Conservation (phyloP, 1,139 yeast species). For the Zygoascus sp. region DNA sequence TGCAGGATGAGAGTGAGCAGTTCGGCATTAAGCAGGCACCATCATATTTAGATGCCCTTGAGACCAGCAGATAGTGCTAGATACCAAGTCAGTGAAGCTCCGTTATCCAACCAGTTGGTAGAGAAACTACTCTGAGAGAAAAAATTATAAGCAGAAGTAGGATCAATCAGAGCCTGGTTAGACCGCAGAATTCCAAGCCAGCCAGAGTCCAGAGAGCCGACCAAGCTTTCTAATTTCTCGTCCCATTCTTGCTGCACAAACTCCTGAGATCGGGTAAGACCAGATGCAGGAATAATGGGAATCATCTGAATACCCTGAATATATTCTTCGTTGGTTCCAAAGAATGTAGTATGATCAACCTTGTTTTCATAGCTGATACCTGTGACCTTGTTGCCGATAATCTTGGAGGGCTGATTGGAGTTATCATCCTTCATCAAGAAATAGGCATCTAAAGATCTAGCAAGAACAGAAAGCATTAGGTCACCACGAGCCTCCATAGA, state of each 20-base stretch:
- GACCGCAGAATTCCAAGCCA: constrained; percentile 85
- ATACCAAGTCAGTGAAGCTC: constrained; percentile 89
- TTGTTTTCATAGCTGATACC: constrained; percentile 78
- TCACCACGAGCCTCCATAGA: constrained; percentile 77
- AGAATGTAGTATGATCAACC: constrained; percentile 82
- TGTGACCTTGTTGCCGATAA: constrained; percentile 57
- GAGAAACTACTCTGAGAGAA: constrained; percentile 53
- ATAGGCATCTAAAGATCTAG: constrained; percentile 59
- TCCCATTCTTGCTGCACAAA: constrained; percentile 84
- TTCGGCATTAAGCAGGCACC: neutral
- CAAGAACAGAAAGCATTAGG: constrained; percentile 63
- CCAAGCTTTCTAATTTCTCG: constrained; percentile 46
- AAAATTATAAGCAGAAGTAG: constrained; percentile 60
- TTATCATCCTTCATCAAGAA: constrained; percentile 56
- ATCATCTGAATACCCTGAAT: constrained; percentile 96
- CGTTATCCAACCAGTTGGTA: constrained; percentile 62
- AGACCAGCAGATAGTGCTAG: constrained; percentile 66
- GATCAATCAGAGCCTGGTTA: constrained; percentile 73
- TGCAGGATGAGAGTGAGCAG: neutral
- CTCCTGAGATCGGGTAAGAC: constrained; percentile 61
- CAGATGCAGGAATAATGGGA: constrained; percentile 82
- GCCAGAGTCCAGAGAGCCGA: constrained; percentile 59
- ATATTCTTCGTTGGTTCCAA: constrained; percentile 66
- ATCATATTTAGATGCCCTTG: constrained; percentile 11
- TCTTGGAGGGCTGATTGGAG: constrained; percentile 50